Percentiles rank a stretch among this genome's conserved stretches.
Conservation (phyloP, 352 stramenopile species). For the Discostella stelligera region DNA sequence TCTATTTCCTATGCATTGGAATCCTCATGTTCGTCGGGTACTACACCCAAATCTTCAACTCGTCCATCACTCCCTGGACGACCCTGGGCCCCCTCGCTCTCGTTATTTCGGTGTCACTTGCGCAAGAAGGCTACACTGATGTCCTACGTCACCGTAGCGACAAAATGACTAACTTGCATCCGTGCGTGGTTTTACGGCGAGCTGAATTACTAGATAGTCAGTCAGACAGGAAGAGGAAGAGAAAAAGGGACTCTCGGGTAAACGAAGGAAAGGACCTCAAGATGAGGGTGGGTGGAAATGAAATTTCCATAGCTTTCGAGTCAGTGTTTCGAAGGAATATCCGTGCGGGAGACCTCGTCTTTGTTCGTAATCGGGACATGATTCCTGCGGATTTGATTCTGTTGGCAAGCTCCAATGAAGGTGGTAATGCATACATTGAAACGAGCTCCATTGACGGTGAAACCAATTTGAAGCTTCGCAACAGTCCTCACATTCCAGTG, state of each 20-base stretch:
- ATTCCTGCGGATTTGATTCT: constrained; percentile 86
- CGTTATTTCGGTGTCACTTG: constrained; percentile 81
- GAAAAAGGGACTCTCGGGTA: constrained; percentile 41
- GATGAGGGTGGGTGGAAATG: constrained; percentile 34
- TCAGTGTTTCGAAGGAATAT: constrained; percentile 79
- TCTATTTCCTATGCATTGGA: constrained; percentile 96
- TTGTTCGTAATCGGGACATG: constrained; percentile 82
- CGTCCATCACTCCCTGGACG: constrained; percentile 80
- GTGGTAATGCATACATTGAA: constrained; percentile 85
- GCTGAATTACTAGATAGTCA: constrained; percentile 56
- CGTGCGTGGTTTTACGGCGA: constrained; percentile 66
- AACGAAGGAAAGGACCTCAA: constrained; percentile 64
- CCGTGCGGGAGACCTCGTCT: constrained; percentile 78
- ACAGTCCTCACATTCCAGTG: constrained; percentile 62
- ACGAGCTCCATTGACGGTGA: constrained; percentile 89
- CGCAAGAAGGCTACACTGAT: constrained; percentile 82
- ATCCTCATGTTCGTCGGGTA: constrained; percentile 90
- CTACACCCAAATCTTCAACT: constrained; percentile 77
- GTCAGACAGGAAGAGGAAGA: constrained; percentile 22
- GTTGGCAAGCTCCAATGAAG: constrained; percentile 74
- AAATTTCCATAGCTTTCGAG: constrained; percentile 63
- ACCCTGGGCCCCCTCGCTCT: constrained; percentile 81
- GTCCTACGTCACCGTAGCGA: constrained; percentile 81
- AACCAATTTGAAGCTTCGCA: constrained; percentile 89
- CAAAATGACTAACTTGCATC: constrained; percentile 76